phyloP scores from a whole-genome alignment of 1,284 basidiomycete species.

The Boletus calvinii region DNA sequence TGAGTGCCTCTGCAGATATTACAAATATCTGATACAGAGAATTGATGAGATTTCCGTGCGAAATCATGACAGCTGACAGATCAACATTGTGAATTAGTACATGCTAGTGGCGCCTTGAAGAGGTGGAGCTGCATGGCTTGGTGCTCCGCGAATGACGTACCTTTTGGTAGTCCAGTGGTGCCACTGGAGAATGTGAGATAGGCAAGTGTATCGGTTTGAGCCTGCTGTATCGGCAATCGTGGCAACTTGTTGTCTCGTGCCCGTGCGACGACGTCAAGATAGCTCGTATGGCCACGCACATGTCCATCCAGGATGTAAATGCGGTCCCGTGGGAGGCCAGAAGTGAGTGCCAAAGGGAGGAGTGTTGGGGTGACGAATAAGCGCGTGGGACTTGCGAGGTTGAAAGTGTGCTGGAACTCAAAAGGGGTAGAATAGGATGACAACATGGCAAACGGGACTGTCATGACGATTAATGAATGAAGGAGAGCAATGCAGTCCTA shows the following conservation, averaged over 20 bases:
- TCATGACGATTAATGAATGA: slow-evolving; percentile 53
- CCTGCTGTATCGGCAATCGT: slow-evolving; percentile 44
- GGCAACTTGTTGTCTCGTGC: slow-evolving; percentile 41
- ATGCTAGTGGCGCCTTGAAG: neutral
- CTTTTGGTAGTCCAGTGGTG: slow-evolving; percentile 75
- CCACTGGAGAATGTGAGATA: slow-evolving; percentile 78
- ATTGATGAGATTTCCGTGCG: slow-evolving; percentile 64
- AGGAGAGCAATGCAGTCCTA: slow-evolving; percentile 64
- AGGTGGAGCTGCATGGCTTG: neutral
- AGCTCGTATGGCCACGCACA: slow-evolving; percentile 40
- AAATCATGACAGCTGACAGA: slow-evolving; percentile 67
- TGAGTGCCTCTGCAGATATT: slow-evolving; percentile 31
- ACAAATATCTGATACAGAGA: slow-evolving; percentile 46
- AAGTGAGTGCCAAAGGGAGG: slow-evolving; percentile 47
- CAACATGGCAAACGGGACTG: slow-evolving; percentile 62
- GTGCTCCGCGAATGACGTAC: slow-evolving; percentile 33
- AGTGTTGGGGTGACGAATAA: slow-evolving; percentile 61
- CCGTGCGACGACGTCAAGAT: slow-evolving; percentile 46
- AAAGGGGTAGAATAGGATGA: slow-evolving; percentile 65
- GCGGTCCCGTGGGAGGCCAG: slow-evolving; percentile 49
- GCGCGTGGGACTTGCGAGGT: slow-evolving; percentile 52
- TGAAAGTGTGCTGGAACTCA: slow-evolving; percentile 60
- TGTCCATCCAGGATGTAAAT: slow-evolving; percentile 56
- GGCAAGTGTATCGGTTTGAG: slow-evolving; percentile 57
- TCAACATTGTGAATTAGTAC: slow-evolving; percentile 2